These are phyloP conservation scores for Cyphellophora europaea DNA, from an alignment of 2,329 filamentous ascomycete species.

Conservation along the genomic window DNA sequence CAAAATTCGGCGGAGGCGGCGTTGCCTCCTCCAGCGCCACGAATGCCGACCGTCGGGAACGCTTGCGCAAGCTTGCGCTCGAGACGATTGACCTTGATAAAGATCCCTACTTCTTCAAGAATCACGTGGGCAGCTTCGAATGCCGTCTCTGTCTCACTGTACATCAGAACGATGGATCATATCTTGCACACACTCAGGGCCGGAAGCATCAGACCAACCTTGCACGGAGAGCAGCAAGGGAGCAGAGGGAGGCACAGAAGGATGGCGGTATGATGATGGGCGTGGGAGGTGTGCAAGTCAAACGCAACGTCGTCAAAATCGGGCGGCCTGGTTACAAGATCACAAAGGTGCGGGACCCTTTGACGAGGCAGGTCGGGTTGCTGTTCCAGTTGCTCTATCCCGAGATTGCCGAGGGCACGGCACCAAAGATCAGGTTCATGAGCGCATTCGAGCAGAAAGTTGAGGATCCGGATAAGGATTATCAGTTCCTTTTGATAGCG, in stretches of 20 bases:
- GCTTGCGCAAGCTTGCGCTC: constrained; percentile 92
- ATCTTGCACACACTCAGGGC: constrained; percentile 95
- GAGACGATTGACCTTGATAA: constrained; percentile 99
- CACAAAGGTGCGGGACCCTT: constrained; percentile 84
- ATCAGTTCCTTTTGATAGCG: constrained; percentile 88
- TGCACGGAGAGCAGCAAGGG: constrained; percentile 86
- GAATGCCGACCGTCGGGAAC: constrained; percentile 94
- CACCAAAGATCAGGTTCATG: constrained; percentile 90
- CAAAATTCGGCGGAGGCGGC: constrained; percentile 95
- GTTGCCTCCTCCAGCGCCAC: constrained; percentile 88
- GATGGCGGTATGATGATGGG: constrained; percentile 58
- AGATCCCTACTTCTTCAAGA: constrained; percentile 99
- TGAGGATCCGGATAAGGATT: constrained; percentile 84
- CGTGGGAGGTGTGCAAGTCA: constrained; percentile 58
- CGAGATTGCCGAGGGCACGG: constrained; percentile 66
- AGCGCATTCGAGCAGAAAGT: constrained; percentile 93
- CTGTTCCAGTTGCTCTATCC: constrained; percentile 97
- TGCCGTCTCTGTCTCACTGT: constrained; percentile 94
- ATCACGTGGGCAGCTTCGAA: constrained; percentile 96
- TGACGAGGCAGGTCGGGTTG: constrained; percentile 78
- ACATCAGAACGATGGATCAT: constrained; percentile 97
- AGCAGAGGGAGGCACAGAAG: constrained; percentile 76
- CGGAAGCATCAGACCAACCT: constrained; percentile 99
- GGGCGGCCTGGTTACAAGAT: constrained; percentile 95
- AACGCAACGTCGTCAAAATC: constrained; percentile 85